Base-by-base conservation (phyloP, 345 rosid species). In the Dovyalis caffra region DNA sequence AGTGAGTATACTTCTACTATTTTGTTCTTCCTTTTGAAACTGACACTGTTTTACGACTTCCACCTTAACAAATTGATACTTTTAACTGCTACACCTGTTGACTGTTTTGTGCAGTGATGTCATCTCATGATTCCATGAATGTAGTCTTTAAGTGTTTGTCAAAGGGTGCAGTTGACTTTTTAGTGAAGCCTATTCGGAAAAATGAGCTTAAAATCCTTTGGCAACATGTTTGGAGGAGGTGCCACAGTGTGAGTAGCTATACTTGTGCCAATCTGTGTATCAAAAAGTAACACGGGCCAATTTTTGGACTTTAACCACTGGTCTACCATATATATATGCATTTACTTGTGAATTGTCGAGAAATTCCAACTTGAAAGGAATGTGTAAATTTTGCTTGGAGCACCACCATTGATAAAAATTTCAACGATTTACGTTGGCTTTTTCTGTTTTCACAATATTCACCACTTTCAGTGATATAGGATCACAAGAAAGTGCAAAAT, bases 201-300 rank as follows among this genome's bases (percentile, higher is more conserved):
- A 79, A 79, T 70, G 82, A 79, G 40, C 82, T 79, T 32, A 69
- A 71, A 73, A 74, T 53, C 49, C 70, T 74, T 45, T 79, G 82
- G 82, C 82, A 79, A 70, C 82, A 79, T 65, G 78, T 79, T 23
- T 79, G 82, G 82, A 79, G 82, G 71, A 74, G 68, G 67, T 65
- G 68, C 37, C 60, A 62, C 2, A 65, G 68, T 4, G 68, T 73
- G 69, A 43, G 73, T 70, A 23, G 65, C 49, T 70, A 60, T 32
- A 40, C 72, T 69, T 78, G 66, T 63, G 62, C 56, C 71, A 33
- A n/a, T 73, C 70, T 79, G 33, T 70, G 58, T 28, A 76, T 31
- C 64, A 65, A 72, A 74, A 51, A 72, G 33, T 65, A 73, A 60
- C 31, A 37, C 75, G 75, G 64, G 60, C 69, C 80, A 72, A 64